Base-by-base conservation (phyloP, 805 yeast genomes). In the Wickerhamiella allomyrinae region DNA sequence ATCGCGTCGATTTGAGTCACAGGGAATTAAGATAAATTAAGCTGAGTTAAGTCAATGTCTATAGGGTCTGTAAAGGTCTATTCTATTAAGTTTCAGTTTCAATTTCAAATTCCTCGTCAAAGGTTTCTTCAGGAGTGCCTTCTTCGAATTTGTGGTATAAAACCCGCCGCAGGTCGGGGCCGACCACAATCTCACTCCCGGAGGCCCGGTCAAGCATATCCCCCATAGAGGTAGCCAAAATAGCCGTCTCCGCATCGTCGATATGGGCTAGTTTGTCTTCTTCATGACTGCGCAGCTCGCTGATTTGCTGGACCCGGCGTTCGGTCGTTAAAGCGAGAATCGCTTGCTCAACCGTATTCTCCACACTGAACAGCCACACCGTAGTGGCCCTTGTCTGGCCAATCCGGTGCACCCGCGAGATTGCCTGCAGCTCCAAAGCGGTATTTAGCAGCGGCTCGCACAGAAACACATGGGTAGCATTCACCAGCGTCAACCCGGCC, bases 361-460 rank as follows among this genome's bases (percentile, higher is more conserved):
- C 74, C 43, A 87, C 79, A 20, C 81, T 77, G 63, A 89, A 86
- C 73, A 81, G 79, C 95, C 97, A 91, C 1, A 89, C 94, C 1
- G 77, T 79, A 0, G 98, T 91, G 13, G 73, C 76, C 35, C 69
- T 65, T 2, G 68, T 70, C 59, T 91, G 98, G 0, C 98, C 98
- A 55, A 89, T 87, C 48, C 98, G 66, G 56, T 89, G 95, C 34
- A 91, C 76, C 48, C 98, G 71, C 39, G 93, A 83, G 41, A 87
- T 80, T 0, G 97, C 96, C 57, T 89, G 98, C 13, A 84, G 57
- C 52, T 91, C 97, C 38, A 86, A 67, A 2, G 94, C 79, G 1
- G 87, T 75, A 53, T 86, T 86, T 13, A 91, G 79, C 44, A 91
- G 67, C 1, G 98, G 97, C 61, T 91, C 98, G 58, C 96, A 82